Evolutionary conservation across 2,329 filamentous ascomycete species (phyloP).

Genomic region (Cryphonectria carpinicola): DNA sequence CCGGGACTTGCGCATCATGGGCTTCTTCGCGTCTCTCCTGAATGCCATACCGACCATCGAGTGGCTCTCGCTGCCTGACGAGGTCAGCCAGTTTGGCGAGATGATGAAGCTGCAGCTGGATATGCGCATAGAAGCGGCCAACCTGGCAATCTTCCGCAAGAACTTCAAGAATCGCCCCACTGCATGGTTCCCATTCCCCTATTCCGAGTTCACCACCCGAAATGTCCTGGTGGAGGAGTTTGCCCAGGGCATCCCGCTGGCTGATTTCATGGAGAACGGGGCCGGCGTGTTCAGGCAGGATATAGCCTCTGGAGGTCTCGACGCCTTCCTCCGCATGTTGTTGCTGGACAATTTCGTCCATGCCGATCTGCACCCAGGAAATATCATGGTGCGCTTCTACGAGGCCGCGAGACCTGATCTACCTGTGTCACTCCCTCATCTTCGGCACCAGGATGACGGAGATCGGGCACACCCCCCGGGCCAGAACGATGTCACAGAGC

Average conservation of each 20-base stretch:
- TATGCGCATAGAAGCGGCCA: slow-evolving; percentile 90
- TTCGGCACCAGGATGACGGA: slow-evolving; percentile 38
- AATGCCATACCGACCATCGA: slow-evolving; percentile 92
- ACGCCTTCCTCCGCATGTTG: slow-evolving; percentile 95
- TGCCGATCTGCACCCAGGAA: slow-evolving; percentile 93
- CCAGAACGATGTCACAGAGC: slow-evolving; percentile 75
- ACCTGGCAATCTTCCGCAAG: slow-evolving; percentile 83
- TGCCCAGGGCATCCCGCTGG: slow-evolving; percentile 88
- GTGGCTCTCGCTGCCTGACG: slow-evolving; percentile 94
- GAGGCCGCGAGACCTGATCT: slow-evolving; percentile 75
- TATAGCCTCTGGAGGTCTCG: slow-evolving; percentile 91
- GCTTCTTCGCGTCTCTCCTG: slow-evolving; percentile 81
- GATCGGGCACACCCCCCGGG: slow-evolving; percentile 46
- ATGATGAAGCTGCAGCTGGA: slow-evolving; percentile 99
- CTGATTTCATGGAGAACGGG: slow-evolving; percentile 88
- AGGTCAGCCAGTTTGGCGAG: slow-evolving; percentile 90
- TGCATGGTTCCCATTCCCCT: slow-evolving; percentile 96
- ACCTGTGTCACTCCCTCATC: slow-evolving; percentile 44
- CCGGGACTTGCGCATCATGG: slow-evolving; percentile 93
- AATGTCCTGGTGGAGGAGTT: slow-evolving; percentile 95
- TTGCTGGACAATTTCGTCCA: slow-evolving; percentile 98
- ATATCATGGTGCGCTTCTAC: slow-evolving; percentile 99
- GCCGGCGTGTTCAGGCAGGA: slow-evolving; percentile 92
- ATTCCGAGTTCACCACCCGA: slow-evolving; percentile 88
- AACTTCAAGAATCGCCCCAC: slow-evolving; percentile 90